Conservation (phyloP, 805 yeast species). For the Metschnikowia dekortorum region DNA sequence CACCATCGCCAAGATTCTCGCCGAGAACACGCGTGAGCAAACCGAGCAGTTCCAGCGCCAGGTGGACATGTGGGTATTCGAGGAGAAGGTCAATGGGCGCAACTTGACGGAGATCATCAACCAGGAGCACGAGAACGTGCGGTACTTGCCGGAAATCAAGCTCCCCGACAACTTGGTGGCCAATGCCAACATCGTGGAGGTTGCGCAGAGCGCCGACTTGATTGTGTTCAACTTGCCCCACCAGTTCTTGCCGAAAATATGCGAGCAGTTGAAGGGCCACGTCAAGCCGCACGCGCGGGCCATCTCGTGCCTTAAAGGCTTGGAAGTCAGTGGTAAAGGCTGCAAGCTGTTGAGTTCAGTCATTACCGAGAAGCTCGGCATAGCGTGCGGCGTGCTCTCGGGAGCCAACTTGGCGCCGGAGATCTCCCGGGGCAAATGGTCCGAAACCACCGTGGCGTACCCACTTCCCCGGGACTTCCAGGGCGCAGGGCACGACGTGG, state of each 20-base stretch:
- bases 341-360: constrained; percentile 77
- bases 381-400: constrained; percentile 92
- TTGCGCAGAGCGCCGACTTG: constrained; percentile 79
- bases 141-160: constrained; percentile 83
- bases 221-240: constrained; percentile 94
- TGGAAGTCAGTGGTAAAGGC: constrained; percentile 81
- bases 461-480: constrained; percentile 64
- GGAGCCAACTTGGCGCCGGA: constrained; percentile 98
- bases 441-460: constrained; percentile 96
- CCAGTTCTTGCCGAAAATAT: constrained; percentile 81
- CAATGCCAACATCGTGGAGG: constrained; percentile 73
- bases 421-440: constrained; percentile 93
- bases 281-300: constrained; percentile 73
- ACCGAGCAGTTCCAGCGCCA: constrained; percentile 64
- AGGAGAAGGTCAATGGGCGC: constrained; percentile 73
- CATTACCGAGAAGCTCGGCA: constrained; percentile 74
- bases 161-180: constrained; percentile 87
- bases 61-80: constrained; percentile 96
- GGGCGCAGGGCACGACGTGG: constrained; percentile 68
- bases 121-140: constrained; percentile 86
- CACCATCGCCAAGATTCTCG: constrained; percentile 90
- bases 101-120: constrained; percentile 90
- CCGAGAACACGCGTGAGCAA: constrained; percentile 77
- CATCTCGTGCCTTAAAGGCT: constrained; percentile 92
- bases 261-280: constrained; percentile 71